Base-by-base conservation (phyloP, 805 yeast species). In the Lachancea dasiensis region DNA sequence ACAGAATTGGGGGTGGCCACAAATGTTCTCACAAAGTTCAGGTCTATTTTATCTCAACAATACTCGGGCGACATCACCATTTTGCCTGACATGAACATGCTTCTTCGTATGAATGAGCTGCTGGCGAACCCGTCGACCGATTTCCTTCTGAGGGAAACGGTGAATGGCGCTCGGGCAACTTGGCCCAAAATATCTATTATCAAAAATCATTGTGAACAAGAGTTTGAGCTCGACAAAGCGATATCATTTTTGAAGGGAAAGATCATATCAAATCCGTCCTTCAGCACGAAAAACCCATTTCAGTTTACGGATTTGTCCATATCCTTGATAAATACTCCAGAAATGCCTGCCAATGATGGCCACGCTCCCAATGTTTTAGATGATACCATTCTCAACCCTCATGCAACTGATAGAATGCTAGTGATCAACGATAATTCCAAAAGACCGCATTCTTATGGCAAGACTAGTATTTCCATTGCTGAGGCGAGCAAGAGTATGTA, bases 51-150 rank as follows among this genome's bases (percentile, higher is more conserved):
- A 14, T 74, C 89, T 0, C 98, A 92, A 54, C 79, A 79, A 45
- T 92, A 92, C 57, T 79, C 89, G 9, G 99, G 98, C 1, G 95
- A 92, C 58, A 81, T 92, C 27, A 92, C 97, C 1, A 87, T 92
- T 31, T 60, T 94, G 31, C 98, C 97, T 0, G 84, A 82, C 34
- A 67, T 83, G 41, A 65, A 70, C 26, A 60, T 77, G 36, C 47
- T 70, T 21, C 48, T 68, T 0, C 87, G 86, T 45, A 63, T 85
- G 34, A 61, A 69, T 25, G 77, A 75, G 40, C 58, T 92, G 22
- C 68, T 92, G 48, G 70, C 73, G 15, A 90, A 92, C 53, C 99
- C 99, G 1, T 73, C 89, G 0, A 79, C 83, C 0, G 84, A 77
- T 37, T 86, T 83, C 50, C 58, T 89, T 30, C 58, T 79, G 31